Evolutionary conservation across 305 asterid genomes (phyloP), one percentile per base, ranked within the genome.

Genomic region (Fraxinus velutina): DNA sequence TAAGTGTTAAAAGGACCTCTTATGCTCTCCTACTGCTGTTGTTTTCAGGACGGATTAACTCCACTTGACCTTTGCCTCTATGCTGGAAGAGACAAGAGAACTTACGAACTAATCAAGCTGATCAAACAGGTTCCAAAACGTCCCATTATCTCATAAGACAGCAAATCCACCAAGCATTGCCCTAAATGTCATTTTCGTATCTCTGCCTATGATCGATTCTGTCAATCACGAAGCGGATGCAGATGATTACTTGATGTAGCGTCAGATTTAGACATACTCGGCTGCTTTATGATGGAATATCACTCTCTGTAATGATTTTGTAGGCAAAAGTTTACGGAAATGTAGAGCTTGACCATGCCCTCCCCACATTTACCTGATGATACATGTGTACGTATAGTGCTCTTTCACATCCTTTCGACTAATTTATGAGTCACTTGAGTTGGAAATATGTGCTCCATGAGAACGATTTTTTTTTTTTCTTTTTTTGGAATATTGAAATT

Each of bases 11-110:
- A 50, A 32, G 42, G 12, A 62, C 74, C 21, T 75, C 78, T 71
- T 75, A 36, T 73, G 7, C 22, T 7, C 34, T n/a, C 68, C 3
- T 8, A n/a, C 66, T 74, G 66, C 50, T 10, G 6, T 80, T 52
- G 76, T 68, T 82, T 37, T 83, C 97, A 93, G 99, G 95, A 95
- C 76, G 99, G 98, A 84, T 82, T 92, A 80, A 95, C 96, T 15
- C 90, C 98, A 30, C 89, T 93, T 13, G 96, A 90, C 44, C 87
- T 93, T 15, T 93, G 99, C 90, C 94, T 95, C 44, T 87, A 91
- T 84, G 89, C 89, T 75, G 94, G 98, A 80, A 85, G 85, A 85
- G 92, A 93, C 85, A 78, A 75, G 12, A 86, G 94, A 85, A 93
- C 94, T 7, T 93, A 93, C 32, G 98, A 93, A 85, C 92, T 95